These are phyloP conservation scores for Pseudopyricularia javanii DNA, from an alignment of 2,329 filamentous ascomycete genomes.

Conservation along the genomic window DNA sequence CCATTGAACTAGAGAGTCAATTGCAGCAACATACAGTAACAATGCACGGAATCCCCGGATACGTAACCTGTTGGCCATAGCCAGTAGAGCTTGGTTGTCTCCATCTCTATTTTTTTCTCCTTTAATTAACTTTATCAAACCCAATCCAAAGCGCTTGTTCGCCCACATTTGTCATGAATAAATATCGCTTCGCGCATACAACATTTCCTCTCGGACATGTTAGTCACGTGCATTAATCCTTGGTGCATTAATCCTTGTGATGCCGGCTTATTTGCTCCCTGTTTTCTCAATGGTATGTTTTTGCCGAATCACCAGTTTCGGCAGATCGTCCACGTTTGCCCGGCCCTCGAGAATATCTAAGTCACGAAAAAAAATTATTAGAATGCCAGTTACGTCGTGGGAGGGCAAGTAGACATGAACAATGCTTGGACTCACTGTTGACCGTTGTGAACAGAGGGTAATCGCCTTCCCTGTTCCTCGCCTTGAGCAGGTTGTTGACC, in stretches of 20 bases:
- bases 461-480: constrained; percentile 62
- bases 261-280: constrained; percentile 3
- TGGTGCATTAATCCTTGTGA: too few species aligned
- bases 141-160: too few species aligned
- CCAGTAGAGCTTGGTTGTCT: not conserved
- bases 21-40: too few species aligned
- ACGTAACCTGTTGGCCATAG: too few species aligned
- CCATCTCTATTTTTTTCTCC: not conserved
- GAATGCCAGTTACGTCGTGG: not conserved
- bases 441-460: constrained; percentile 93
- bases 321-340: constrained; percentile 69
- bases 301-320: constrained; percentile 41
- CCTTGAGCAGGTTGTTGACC: constrained; percentile 79
- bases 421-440: constrained; percentile 27
- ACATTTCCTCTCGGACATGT: too few species aligned
- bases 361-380: not conserved
- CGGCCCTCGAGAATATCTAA: constrained; percentile 60
- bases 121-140: too few species aligned
- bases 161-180: not conserved
- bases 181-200: not conserved
- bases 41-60: too few species aligned
- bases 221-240: too few species aligned
- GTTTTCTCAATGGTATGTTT: constrained; percentile 9
- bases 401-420: not conserved
- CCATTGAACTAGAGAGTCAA: too few species aligned